A percentile compares a stretch with the other conserved stretches of the same genome.
Evolutionary conservation across 371 early-diverging fungal genomes (phyloP).

Genomic region (Mortierella sp.): DNA sequence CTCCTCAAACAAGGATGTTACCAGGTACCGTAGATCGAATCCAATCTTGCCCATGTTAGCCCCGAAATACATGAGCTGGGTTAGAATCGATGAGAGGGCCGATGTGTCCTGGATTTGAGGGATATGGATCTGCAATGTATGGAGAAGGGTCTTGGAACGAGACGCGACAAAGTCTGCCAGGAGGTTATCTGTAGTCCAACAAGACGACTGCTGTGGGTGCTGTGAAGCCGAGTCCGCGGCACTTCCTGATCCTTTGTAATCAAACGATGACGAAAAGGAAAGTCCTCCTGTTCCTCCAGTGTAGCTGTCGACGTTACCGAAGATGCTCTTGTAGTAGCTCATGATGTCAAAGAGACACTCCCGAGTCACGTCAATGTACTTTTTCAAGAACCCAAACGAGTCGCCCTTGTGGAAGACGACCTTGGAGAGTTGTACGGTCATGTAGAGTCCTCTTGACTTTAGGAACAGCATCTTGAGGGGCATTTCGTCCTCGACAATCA

Average conservation of each 20-base stretch:
- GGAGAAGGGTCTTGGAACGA: constrained; percentile 54
- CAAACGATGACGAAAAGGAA: constrained; percentile 46
- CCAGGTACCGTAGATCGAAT: constrained; percentile 77
- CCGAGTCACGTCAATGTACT: constrained; percentile 79
- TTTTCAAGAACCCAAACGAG: constrained; percentile 74
- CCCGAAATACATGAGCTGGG: constrained; percentile 87
- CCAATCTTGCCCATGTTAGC: constrained; percentile 85
- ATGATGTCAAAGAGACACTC: constrained; percentile 86
- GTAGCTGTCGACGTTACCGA: constrained; percentile 60
- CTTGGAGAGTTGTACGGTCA: constrained; percentile 64
- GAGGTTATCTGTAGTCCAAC: constrained; percentile 47
- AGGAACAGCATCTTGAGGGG: constrained; percentile 81
- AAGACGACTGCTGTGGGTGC: constrained; percentile 34
- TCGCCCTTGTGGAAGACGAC: constrained; percentile 59
- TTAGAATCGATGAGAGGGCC: constrained; percentile 70
- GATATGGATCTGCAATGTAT: constrained; percentile 55
- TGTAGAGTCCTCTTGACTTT: constrained; percentile 73
- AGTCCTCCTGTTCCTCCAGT: too few species aligned
- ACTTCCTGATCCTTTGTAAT: constrained; percentile 29
- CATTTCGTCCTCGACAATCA: constrained; percentile 62
- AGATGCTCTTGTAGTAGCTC: constrained; percentile 84
- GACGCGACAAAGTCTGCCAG: constrained; percentile 66
- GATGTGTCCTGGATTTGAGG: constrained; percentile 71
- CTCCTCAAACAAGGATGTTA: constrained; percentile 70
- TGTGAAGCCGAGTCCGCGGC: constrained; percentile 16